Evolutionary conservation across 108 stramenopile genomes (phyloP).

Genomic region (Skeletonema potamos): DNA sequence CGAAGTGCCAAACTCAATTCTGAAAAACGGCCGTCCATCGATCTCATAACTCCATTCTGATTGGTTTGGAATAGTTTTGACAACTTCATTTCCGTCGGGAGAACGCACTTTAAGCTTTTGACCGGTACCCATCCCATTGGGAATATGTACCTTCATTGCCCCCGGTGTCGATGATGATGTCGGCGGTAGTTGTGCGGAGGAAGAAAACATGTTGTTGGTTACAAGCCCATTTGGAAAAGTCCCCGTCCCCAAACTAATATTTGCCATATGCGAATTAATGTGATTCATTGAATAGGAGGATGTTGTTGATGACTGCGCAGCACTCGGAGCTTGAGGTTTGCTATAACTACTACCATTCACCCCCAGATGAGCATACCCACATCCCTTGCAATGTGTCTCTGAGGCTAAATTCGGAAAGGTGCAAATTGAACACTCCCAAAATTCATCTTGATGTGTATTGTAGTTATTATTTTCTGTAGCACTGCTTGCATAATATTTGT

Average conservation of each 20-base stretch:
- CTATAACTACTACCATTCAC: neutral
- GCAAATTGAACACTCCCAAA: conserved; percentile 29
- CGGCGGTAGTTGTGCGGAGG: neutral
- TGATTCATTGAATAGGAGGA: conserved; percentile 8
- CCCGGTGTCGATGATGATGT: neutral
- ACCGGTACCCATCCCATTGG: conserved; percentile 29
- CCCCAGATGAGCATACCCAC: conserved; percentile 4
- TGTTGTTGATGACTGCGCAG: neutral
- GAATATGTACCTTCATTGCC: conserved; percentile 38
- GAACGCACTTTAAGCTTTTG: conserved; percentile 39
- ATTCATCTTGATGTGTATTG: neutral
- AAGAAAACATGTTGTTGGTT: neutral
- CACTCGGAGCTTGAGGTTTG: neutral
- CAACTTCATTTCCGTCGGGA: conserved; percentile 16
- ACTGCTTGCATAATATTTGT: neutral
- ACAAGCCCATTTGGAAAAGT: neutral
- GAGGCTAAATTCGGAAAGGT: conserved; percentile 30
- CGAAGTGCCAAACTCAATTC: neutral
- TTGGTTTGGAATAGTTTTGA: neutral
- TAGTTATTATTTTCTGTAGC: conserved; percentile 6
- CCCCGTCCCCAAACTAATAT: conserved; percentile 1
- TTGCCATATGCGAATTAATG: neutral
- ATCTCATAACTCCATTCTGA: neutral
- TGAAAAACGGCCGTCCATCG: neutral
- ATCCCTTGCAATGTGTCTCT: conserved; percentile 24